Percentiles rank a stretch among this genome's conserved stretches.
Evolutionary conservation across 2,329 filamentous ascomycete genomes (phyloP).

Genomic region (Ascochyta fabae): DNA sequence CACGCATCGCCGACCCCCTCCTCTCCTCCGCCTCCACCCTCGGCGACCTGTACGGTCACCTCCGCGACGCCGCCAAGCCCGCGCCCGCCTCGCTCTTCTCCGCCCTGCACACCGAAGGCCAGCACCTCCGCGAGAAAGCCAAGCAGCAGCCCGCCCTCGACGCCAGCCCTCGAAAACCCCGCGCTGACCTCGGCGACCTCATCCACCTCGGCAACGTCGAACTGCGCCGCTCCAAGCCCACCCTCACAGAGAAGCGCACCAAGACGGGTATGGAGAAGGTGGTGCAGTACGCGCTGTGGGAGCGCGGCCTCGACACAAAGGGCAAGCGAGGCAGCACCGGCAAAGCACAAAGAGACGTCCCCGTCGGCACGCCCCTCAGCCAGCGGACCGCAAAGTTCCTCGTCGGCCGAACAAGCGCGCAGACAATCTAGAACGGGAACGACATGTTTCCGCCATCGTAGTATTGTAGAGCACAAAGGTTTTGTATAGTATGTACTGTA

Average conservation of each 20-base stretch:
- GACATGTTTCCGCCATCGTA: too few relatives aligned
- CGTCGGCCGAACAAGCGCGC: neutral
- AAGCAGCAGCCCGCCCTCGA: neutral
- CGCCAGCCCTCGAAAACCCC: slow-evolving; percentile 3
- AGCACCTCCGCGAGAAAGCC: slow-evolving; percentile 25
- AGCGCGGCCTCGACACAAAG: slow-evolving; percentile 23
- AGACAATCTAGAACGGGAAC: too few relatives aligned
- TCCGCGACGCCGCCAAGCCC: slow-evolving; percentile 45
- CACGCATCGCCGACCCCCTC: slow-evolving; percentile 73
- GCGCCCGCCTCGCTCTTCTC: slow-evolving; percentile 66
- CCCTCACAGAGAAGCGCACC: slow-evolving; percentile 73
- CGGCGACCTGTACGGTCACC: slow-evolving; percentile 45
- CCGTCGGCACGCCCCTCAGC: slow-evolving; percentile 9
- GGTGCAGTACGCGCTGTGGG: slow-evolving; percentile 70
- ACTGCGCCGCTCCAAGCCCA: slow-evolving; percentile 69
- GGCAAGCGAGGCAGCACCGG: neutral
- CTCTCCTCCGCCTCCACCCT: slow-evolving; percentile 55
- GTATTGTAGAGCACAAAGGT: too few relatives aligned
- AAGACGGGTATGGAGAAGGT: slow-evolving; percentile 79
- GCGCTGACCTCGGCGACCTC: slow-evolving; percentile 34
- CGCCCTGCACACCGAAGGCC: slow-evolving; percentile 53
- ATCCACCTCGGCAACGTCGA: slow-evolving; percentile 66
- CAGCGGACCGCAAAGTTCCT: slow-evolving; percentile 4
- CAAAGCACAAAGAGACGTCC: neutral
- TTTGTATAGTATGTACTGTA: too few relatives aligned